Base-by-base conservation (phyloP, 1,139 yeast species). In the Saccharomyces hybrid region DNA sequence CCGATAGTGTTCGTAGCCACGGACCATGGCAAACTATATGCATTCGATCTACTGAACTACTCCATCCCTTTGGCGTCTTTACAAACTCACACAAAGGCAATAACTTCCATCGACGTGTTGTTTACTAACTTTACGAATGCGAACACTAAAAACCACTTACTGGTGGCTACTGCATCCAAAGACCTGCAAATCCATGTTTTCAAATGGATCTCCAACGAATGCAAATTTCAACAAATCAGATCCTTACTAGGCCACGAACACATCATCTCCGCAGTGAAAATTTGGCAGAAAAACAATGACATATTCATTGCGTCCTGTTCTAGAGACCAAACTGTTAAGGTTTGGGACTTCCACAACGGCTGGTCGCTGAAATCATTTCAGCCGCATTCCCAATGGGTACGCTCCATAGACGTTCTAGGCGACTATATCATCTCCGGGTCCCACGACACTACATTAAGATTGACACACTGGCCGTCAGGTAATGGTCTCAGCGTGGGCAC, bases 361-460 rank as follows among this genome's bases (percentile, higher is more conserved):
- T 82, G 80, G 74, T 82, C 91, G 56, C 65, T 81, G 29, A 78
- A 79, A 57, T 81, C 87, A 1, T 82, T 88, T 58, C 75, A 79
- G 7, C 95, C 93, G 0, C 97, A 91, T 69, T 79, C 88, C 32
- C 97, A 89, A 62, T 91, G 98, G 98, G 90, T 89, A 8, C 76
- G 96, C 60, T 77, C 81, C 24, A 67, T 89, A 6, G 85, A 82
- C 57, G 77, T 80, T 1, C 67, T 73, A 14, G 65, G 70, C 27
- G 86, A 83, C 54, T 86, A 78, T 62, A 61, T 89, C 1, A 60
- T 90, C 19, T 84, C 95, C 0, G 89, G 91, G 48, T 87, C 96
- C 7, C 87, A 86, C 60, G 98, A 90, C 70, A 89, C 86, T 56
- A 80, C 88, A 47, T 80, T 86, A 0, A 73, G 96, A 59, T 69